phyloP scores from a whole-genome alignment of 2,329 filamentous ascomycete genomes.

The Phyllosticta citrichinensis region DNA sequence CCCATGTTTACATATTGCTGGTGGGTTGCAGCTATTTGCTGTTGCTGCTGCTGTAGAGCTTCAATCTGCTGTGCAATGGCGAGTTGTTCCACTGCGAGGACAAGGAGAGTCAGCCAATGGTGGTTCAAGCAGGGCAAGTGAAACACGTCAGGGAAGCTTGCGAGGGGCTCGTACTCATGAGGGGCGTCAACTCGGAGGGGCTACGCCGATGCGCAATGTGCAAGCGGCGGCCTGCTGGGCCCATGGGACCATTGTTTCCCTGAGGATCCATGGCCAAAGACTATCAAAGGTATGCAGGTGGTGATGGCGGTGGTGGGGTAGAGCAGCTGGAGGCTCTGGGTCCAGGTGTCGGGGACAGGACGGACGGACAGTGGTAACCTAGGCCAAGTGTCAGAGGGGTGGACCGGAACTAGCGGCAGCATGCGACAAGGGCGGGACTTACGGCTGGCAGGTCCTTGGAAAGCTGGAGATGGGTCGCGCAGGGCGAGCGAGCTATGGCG shows the following conservation, averaged over 20 bases:
- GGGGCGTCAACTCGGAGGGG: constrained; percentile 89
- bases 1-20: constrained; percentile 98
- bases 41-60: constrained; percentile 91
- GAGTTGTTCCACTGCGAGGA: constrained; percentile 75
- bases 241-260: constrained; percentile 44
- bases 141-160: constrained; percentile 22
- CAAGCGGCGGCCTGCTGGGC: constrained; percentile 76
- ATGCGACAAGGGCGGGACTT: constrained; percentile 9
- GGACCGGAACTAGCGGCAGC: constrained; percentile 8
- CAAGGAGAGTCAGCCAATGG: constrained; percentile 14
- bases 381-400: constrained; percentile 1
- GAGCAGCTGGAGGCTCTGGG: constrained; percentile 4
- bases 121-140: constrained; percentile 20
- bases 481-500: neutral
- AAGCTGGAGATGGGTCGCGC: neutral
- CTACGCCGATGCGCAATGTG: constrained; percentile 96
- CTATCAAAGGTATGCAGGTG: neutral
- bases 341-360: constrained; percentile 1
- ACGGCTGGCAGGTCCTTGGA: neutral
- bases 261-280: constrained; percentile 36
- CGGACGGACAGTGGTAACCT: neutral
- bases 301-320: neutral
- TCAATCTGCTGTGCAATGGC: constrained; percentile 98
- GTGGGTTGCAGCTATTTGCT: constrained; percentile 91
- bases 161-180: constrained; percentile 71